These are phyloP conservation scores for Melastoma candidum DNA, from an alignment of 441 rosid species.

Conservation along the genomic window DNA sequence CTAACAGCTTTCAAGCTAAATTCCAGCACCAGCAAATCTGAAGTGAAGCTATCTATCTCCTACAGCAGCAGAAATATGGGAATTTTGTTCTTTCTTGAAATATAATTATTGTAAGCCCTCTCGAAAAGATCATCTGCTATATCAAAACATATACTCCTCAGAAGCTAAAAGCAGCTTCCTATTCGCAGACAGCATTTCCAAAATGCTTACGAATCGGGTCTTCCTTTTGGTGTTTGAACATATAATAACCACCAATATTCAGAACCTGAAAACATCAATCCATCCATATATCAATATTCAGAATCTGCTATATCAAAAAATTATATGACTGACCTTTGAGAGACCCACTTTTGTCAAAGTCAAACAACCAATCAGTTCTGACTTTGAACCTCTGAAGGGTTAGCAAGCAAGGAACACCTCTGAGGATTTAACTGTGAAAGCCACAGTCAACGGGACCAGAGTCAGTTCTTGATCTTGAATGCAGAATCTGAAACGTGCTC, in stretches of 20 bases:
- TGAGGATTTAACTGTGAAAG: conserved; percentile 17
- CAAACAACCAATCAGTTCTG: conserved; percentile 19
- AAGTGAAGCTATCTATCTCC: conserved; percentile 22
- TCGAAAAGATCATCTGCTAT: conserved; percentile 25
- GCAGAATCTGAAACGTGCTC: conserved; percentile 16
- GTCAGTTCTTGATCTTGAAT: conserved; percentile 8
- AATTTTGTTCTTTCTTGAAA: conserved; percentile 21
- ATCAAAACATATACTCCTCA: conserved; percentile 48
- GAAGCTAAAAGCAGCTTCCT: conserved; percentile 36
- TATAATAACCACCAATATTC: conserved; percentile 70
- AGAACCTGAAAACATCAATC: conserved; percentile 33
- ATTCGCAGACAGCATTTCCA: conserved; percentile 19
- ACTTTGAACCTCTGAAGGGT: conserved; percentile 30
- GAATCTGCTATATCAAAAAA: too few relatives aligned
- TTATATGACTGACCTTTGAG: conserved; percentile 22
- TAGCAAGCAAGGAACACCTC: conserved; percentile 45
- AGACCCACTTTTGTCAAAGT: conserved; percentile 43
- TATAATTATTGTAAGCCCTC: conserved; percentile 20
- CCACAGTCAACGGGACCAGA: conserved; percentile 13
- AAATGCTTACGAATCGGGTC: conserved; percentile 36
- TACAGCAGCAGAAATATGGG: conserved; percentile 34
- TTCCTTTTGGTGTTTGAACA: conserved; percentile 41
- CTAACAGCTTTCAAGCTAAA: conserved; percentile 21
- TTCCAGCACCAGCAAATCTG: conserved; percentile 30
- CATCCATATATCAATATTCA: too few relatives aligned